A percentile compares a stretch with the other conserved stretches of the same genome.
Conservation (phyloP, 352 stramenopile species). For the Phytophthora palmivora region DNA sequence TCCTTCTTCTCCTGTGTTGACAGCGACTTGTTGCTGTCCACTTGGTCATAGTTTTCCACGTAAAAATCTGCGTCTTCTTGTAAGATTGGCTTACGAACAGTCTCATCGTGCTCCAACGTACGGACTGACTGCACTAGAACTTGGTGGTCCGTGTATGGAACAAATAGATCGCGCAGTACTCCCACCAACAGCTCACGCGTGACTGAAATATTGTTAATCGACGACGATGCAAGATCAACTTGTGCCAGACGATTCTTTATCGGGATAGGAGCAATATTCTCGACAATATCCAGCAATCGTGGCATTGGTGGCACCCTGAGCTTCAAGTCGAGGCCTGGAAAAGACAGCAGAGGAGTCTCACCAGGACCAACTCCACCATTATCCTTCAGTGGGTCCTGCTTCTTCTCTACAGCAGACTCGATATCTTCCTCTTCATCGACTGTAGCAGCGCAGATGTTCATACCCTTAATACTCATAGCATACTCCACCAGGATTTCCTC, state of each 20-base stretch:
- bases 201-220: conserved; percentile 50
- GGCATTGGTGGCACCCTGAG: conserved; percentile 63
- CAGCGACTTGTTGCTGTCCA: conserved; percentile 51
- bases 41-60: conserved; percentile 52
- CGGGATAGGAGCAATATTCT: conserved; percentile 58
- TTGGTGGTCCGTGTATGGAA: conserved; percentile 66
- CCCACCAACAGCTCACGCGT: conserved; percentile 51
- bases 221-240: conserved; percentile 50
- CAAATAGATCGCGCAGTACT: conserved; percentile 60
- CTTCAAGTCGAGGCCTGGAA: conserved; percentile 51
- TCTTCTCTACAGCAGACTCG: conserved; percentile 26
- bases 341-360: conserved; percentile 45
- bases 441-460: conserved; percentile 53
- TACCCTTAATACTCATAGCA: conserved; percentile 52
- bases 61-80: conserved; percentile 66
- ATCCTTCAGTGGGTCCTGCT: conserved; percentile 34
- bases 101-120: conserved; percentile 50
- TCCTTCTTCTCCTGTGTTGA: conserved; percentile 53
- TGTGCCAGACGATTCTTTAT: conserved; percentile 47
- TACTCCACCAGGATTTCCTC: conserved; percentile 60
- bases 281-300: conserved; percentile 63
- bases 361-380: conserved; percentile 27
- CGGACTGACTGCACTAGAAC: conserved; percentile 60
- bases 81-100: conserved; percentile 42
- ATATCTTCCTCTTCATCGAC: conserved; percentile 29